phyloP scores from a whole-genome alignment of 805 yeast species.

The Candida railenensis region DNA sequence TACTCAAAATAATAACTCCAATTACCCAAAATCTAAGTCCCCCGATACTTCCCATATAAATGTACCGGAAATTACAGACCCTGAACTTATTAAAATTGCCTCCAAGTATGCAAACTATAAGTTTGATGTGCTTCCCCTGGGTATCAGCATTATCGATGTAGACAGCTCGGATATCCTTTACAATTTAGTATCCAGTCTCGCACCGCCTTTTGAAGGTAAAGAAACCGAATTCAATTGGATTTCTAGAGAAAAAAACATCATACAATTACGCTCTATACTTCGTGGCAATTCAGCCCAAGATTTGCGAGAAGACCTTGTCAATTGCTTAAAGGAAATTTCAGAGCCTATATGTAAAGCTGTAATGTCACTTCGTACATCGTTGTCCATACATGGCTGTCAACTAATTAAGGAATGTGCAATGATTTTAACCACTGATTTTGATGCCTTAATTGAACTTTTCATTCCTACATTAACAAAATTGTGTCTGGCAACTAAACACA shows the following conservation, averaged over 20 bases:
- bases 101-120: conserved; percentile 29
- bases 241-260: conserved; percentile 60
- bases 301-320: conserved; percentile 38
- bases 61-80: not conserved
- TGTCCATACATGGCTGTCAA: conserved; percentile 74
- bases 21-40: not conserved
- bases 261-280: conserved; percentile 55
- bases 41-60: conserved; percentile 6
- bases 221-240: conserved; percentile 93
- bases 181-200: conserved; percentile 14
- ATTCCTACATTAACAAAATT: conserved; percentile 50
- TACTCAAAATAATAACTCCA: too few relatives aligned
- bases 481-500: conserved; percentile 60
- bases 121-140: conserved; percentile 36
- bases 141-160: conserved; percentile 17
- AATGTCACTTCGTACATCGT: conserved; percentile 77
- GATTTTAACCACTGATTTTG: conserved; percentile 37
- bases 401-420: conserved; percentile 66
- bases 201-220: conserved; percentile 54
- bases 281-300: conserved; percentile 53
- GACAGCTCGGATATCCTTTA: conserved; percentile 20
- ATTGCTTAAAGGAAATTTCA: conserved; percentile 21
- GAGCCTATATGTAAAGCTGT: conserved; percentile 68
- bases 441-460: conserved; percentile 49
- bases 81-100: conserved; percentile 15